Conservation (phyloP, 2,329 filamentous ascomycete genomes). For the Rutstroemia sp. region DNA sequence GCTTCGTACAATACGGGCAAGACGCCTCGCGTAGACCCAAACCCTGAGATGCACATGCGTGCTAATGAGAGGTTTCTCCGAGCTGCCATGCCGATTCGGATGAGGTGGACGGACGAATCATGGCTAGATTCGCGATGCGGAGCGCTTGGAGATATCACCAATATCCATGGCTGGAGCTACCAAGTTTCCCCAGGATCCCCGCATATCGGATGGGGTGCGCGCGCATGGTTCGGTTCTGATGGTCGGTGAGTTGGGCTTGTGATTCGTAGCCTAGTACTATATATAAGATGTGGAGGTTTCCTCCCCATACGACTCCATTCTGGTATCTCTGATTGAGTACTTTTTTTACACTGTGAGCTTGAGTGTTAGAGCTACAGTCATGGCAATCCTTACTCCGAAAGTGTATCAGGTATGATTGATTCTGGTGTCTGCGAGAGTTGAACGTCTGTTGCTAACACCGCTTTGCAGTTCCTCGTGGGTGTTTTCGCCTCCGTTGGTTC, state of each 20-base stretch:
- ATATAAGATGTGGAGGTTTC: slow-evolving; percentile 6
- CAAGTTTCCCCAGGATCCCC: slow-evolving; percentile 8
- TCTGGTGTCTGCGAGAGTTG: not conserved
- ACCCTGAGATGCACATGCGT: not conserved
- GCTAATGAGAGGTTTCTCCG: not conserved
- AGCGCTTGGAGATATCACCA: not conserved
- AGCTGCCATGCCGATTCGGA: not conserved
- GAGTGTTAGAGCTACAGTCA: slow-evolving; percentile 5
- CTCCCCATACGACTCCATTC: not conserved
- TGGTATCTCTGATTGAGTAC: not conserved
- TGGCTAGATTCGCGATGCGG: not conserved
- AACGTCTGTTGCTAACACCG: not conserved
- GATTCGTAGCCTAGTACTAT: not conserved
- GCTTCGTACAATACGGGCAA: no score
- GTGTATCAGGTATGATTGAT: slow-evolving; percentile 25
- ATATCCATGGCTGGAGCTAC: not conserved
- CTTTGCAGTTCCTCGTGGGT: slow-evolving; percentile 30
- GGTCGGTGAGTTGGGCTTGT: not conserved
- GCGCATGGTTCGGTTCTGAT: not conserved
- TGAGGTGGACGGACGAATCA: not conserved
- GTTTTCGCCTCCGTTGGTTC: slow-evolving; percentile 49
- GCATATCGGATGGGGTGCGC: slow-evolving; percentile 1
- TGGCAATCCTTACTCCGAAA: slow-evolving; percentile 29
- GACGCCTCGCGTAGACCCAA: not conserved
- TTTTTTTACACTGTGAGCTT: slow-evolving; percentile 1